phyloP scores from a whole-genome alignment of 2,329 filamentous ascomycete genomes.

The Colletotrichum truncatum region DNA sequence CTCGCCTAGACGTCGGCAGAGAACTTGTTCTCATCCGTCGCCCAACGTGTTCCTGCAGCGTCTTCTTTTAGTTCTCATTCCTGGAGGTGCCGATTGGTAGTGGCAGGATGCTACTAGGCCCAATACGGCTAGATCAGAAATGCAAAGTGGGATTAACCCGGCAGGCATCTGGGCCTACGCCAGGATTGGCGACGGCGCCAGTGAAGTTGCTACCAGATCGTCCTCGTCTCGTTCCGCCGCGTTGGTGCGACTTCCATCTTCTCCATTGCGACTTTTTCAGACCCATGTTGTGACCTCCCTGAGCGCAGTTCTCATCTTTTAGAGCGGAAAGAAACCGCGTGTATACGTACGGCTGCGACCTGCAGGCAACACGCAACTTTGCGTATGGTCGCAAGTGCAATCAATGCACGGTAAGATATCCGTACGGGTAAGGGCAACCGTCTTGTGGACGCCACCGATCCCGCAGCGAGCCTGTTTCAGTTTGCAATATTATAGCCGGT shows the following conservation, averaged over 20 bases:
- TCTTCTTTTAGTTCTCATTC: neutral
- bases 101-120: neutral
- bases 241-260: slow-evolving; percentile 18
- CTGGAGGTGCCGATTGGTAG: slow-evolving; percentile 1
- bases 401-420: neutral
- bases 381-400: neutral
- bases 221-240: slow-evolving; percentile 17
- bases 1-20: neutral
- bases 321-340: neutral
- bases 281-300: neutral
- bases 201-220: neutral
- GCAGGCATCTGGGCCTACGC: neutral
- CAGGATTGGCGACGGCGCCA: neutral
- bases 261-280: slow-evolving; percentile 1
- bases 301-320: neutral
- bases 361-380: neutral
- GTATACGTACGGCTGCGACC: neutral
- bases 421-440: neutral
- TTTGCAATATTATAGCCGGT: neutral
- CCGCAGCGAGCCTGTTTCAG: slow-evolving; percentile 8
- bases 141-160: neutral
- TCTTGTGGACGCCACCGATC: slow-evolving; percentile 22
- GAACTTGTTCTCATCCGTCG: no score
- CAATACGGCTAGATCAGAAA: neutral
- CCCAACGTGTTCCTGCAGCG: neutral